Percentiles rank a stretch among this genome's conserved stretches.
phyloP scores from a whole-genome alignment of 768 basidiomycete genomes.

The Tephrocybe sp. region DNA sequence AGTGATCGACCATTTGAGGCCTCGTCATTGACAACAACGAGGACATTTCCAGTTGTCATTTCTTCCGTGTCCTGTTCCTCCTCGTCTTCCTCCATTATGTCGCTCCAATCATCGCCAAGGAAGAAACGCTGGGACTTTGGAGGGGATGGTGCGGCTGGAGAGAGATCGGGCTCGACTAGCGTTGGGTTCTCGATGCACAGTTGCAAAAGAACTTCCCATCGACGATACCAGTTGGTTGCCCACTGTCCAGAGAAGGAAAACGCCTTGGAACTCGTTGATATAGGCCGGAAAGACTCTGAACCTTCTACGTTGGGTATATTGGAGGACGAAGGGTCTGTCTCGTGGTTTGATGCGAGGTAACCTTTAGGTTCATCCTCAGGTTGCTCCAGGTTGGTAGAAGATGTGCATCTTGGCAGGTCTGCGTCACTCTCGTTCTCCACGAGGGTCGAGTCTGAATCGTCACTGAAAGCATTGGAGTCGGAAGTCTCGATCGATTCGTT shows the following conservation, averaged over 20 bases:
- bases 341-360: not conserved
- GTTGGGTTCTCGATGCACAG: slow-evolving; percentile 29
- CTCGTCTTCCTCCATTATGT: slow-evolving; percentile 10
- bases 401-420: slow-evolving; percentile 22
- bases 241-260: slow-evolving; percentile 29
- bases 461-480: slow-evolving; percentile 36
- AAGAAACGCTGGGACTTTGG: slow-evolving; percentile 21
- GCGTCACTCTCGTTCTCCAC: slow-evolving; percentile 48
- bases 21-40: slow-evolving; percentile 18
- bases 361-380: no score
- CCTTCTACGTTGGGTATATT: not conserved
- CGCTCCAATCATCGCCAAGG: slow-evolving; percentile 19
- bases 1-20: slow-evolving; percentile 2
- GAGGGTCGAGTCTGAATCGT: slow-evolving; percentile 58
- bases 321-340: not conserved
- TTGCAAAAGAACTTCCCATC: slow-evolving; percentile 53
- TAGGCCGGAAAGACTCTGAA: not conserved
- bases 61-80: slow-evolving; percentile 19
- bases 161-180: not conserved
- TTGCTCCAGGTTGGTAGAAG: no score
- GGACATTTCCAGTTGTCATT: slow-evolving; percentile 2
- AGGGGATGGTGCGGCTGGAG: not conserved
- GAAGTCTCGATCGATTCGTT: slow-evolving; percentile 33
- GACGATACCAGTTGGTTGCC: slow-evolving; percentile 51
- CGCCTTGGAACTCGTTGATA: not conserved